These are phyloP conservation scores for Nothophoma quercina DNA, from an alignment of 2,329 filamentous ascomycete genomes.

Conservation along the genomic window DNA sequence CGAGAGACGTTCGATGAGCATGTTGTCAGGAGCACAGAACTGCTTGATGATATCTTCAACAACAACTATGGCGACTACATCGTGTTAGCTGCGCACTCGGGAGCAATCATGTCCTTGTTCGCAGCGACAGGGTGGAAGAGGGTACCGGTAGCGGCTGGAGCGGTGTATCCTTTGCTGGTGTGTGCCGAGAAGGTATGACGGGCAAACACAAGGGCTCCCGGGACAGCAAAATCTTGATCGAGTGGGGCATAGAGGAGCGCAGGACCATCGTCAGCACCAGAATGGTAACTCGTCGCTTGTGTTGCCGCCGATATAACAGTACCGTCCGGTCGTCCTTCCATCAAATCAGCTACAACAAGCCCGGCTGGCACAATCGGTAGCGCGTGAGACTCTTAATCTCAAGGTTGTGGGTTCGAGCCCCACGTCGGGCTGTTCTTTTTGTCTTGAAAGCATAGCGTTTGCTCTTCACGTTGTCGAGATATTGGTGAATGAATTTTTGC, in stretches of 20 bases:
- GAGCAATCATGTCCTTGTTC: slow-evolving; percentile 61
- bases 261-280: too few species aligned
- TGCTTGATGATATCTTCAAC: slow-evolving; percentile 60
- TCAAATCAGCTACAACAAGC: slow-evolving; percentile 21
- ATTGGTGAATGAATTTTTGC: not conserved
- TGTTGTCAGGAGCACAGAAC: slow-evolving; percentile 12
- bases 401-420: slow-evolving; percentile 55
- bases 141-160: slow-evolving; percentile 20
- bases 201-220: too few species aligned
- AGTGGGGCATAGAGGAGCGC: too few species aligned
- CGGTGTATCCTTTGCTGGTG: slow-evolving; percentile 24
- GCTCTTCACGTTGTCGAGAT: not conserved
- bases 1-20: slow-evolving; percentile 20
- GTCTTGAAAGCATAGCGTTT: not conserved
- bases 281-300: not conserved
- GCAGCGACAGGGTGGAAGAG: slow-evolving; percentile 55
- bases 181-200: slow-evolving; percentile 5
- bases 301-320: not conserved
- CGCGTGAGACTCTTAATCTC: slow-evolving; percentile 34
- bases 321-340: not conserved
- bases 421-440: slow-evolving; percentile 39
- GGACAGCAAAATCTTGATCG: too few species aligned
- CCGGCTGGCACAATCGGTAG: slow-evolving; percentile 40
- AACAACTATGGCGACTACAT: slow-evolving; percentile 54
- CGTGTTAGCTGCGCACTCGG: slow-evolving; percentile 63